These are phyloP conservation scores for Silene uniflora DNA, from an alignment of 148 eudicot species.

Conservation along the genomic window DNA sequence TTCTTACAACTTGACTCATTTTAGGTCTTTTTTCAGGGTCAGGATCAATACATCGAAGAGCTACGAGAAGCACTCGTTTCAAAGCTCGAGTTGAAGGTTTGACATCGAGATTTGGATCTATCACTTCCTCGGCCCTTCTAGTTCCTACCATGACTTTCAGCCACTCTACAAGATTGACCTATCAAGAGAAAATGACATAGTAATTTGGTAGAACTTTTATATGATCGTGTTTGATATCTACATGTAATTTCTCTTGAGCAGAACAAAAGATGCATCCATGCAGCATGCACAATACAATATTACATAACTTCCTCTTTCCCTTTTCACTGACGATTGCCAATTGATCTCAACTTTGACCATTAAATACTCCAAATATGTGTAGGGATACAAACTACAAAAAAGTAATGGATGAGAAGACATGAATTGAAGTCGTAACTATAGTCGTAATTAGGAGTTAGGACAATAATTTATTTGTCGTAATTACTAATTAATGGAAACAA, in stretches of 20 bases:
- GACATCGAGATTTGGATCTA: conserved; percentile 63
- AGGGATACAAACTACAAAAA: background rate
- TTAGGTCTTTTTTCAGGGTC: conserved; percentile 83
- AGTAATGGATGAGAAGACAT: background rate
- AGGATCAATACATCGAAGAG: conserved; percentile 85
- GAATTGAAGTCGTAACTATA: too few relatives aligned
- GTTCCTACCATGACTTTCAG: conserved; percentile 88
- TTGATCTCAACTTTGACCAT: background rate
- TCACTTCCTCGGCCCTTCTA: conserved; percentile 85
- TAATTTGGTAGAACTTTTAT: background rate
- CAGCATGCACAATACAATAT: background rate
- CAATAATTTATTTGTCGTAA: too few relatives aligned
- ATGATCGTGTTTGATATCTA: background rate
- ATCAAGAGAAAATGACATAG: background rate
- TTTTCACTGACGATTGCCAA: background rate
- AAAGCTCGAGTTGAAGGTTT: conserved; percentile 70
- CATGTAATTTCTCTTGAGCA: background rate
- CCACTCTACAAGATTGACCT: conserved; percentile 96
- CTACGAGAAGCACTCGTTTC: conserved; percentile 73
- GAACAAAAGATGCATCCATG: background rate
- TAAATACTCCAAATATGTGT: background rate
- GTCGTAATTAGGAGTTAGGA: too few relatives aligned
- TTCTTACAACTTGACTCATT: conserved; percentile 86
- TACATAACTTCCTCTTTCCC: background rate
- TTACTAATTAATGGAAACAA: background rate